Conservation (phyloP, 371 early-diverging fungal genomes). For the Mortierella sp. region DNA sequence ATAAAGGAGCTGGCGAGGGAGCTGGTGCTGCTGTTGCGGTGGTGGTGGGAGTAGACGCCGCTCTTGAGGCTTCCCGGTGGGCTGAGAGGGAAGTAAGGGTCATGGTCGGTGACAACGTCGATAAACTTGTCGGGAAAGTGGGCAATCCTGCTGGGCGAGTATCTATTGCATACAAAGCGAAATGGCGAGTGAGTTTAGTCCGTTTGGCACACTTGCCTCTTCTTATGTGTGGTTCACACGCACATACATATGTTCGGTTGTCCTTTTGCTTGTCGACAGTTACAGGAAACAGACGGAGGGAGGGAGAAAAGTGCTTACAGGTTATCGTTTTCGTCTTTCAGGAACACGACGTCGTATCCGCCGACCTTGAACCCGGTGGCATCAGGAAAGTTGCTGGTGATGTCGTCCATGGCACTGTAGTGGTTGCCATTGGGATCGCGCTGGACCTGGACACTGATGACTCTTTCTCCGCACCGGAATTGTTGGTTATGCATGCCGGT, state of each 20-base stretch:
- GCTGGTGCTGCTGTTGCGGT: not conserved
- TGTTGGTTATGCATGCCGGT: not conserved
- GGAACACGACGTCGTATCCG: not conserved
- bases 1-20: not conserved
- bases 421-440: not conserved
- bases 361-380: slow-evolving; percentile 2
- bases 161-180: not conserved
- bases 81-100: not conserved
- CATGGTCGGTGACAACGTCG: not conserved
- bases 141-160: not conserved
- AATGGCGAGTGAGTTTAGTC: not conserved
- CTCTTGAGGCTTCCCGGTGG: not conserved
- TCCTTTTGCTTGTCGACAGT: too few species aligned
- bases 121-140: not conserved
- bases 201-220: not conserved
- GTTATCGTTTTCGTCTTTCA: not conserved
- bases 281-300: too few species aligned
- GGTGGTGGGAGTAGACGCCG: not conserved
- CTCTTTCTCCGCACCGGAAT: not conserved
- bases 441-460: not conserved
- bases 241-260: too few species aligned
- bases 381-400: not conserved
- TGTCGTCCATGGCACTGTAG: not conserved
- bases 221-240: too few species aligned
- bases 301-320: not conserved